Evolutionary conservation across 1,139 yeast genomes (phyloP), one percentile per base, ranked within the genome.

Genomic region (Suhomyces bokatorum): DNA sequence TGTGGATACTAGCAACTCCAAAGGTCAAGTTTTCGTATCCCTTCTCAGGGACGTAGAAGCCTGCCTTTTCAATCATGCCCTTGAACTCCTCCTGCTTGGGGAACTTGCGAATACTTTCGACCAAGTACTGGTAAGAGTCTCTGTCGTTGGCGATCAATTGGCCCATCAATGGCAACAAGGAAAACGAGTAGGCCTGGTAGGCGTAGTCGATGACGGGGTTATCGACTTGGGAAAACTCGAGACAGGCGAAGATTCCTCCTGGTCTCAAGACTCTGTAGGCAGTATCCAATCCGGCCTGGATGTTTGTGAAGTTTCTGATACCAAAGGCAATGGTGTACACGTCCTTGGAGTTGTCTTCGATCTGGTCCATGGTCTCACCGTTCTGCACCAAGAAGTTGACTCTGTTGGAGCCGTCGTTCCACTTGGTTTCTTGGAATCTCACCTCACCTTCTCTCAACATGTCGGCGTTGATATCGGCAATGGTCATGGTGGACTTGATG

Each of bases 191-290:
- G 34, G 90, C 84, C 61, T 87, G 90, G 71, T 93, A 93, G 28
- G 83, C 70, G 48, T 81, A 73, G 60, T 87, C 93, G 43, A 95
- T 69, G 12, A 85, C 61, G 24, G 88, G 83, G 63, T 89, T 87
- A 46, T 87, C 87, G 47, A 95, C 97, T 62, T 90, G 93, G 47
- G 96, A 85, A 61, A 93, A 93, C 66, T 93, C 99, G 49, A 93
- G 77, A 67, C 98, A 91, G 32, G 97, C 97, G 64, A 93, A 95
- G 41, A 95, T 88, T 59, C 99, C 99, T 60, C 99, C 99, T n/a
- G 97, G 99, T 66, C 86, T 88, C 61, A 93, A 78, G 27, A 91
- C 95, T 57, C 99, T 80, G 71, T 91, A 87, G 30, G 99, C 99
- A 22, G 97, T 87, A 57, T 87, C 78, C 57, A 93, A 78, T 27